A percentile compares a stretch with the other conserved stretches of the same genome.
These are phyloP conservation scores for Coriolopsis trogii DNA, from an alignment of 1,284 basidiomycete species.

Conservation along the genomic window DNA sequence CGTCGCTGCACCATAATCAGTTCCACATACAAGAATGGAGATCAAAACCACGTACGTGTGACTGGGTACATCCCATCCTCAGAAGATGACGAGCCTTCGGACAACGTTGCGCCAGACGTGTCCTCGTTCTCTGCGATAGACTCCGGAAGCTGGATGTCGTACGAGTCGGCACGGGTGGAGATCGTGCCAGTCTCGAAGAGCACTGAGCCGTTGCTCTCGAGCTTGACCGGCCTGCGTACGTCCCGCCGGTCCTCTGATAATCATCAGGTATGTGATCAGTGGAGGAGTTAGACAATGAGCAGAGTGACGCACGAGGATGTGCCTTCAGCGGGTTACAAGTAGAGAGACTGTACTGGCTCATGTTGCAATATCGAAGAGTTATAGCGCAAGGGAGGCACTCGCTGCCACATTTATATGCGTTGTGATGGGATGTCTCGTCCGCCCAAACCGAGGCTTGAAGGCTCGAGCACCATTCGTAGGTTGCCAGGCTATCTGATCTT, in stretches of 20 bases:
- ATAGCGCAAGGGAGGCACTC: too few relatives aligned
- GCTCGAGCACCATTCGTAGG: too few relatives aligned
- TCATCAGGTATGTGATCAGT: background rate
- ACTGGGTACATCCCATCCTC: background rate
- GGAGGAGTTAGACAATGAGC: background rate
- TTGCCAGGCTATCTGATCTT: too few relatives aligned
- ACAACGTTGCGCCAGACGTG: too few relatives aligned
- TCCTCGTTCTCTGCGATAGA: too few relatives aligned
- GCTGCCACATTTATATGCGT: too few relatives aligned
- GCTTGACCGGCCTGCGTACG: background rate
- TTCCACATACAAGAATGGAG: background rate
- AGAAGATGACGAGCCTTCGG: too few relatives aligned
- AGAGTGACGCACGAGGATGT: background rate
- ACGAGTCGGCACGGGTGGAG: background rate
- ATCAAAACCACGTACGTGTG: background rate
- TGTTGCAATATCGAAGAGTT: too few relatives aligned
- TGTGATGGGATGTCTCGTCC: too few relatives aligned
- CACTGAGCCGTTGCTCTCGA: slow-evolving; percentile 1
- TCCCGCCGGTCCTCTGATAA: slow-evolving; percentile 6
- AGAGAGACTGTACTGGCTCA: slow-evolving; percentile 16
- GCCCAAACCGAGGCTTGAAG: too few relatives aligned
- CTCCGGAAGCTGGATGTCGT: too few relatives aligned
- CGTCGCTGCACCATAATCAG: too few relatives aligned
- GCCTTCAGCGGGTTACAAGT: slow-evolving; percentile 7
- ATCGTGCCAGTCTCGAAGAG: slow-evolving; percentile 11